Evolutionary conservation across 148 eudicot species (phyloP), one percentile per base, ranked within the genome.

Genomic region (Salicornia ramosissima): DNA sequence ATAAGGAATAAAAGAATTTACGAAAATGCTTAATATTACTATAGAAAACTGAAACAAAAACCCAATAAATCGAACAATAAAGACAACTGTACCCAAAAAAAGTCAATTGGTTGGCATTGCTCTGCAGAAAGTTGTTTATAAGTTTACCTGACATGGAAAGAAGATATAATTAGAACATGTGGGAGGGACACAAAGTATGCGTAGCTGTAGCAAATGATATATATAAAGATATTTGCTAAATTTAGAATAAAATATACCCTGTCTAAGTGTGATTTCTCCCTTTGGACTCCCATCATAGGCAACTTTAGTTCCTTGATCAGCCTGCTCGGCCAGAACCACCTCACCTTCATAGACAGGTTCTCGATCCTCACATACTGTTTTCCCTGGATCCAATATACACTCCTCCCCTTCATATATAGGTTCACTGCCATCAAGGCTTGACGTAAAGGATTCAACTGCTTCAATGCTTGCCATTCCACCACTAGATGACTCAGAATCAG

Each of bases 381-480:
- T 59, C 55, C 65, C 76, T 55, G 88, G 78, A 71, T 88, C 96
- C 75, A 81, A 64, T 78, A 93, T 88, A 82, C 90, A 75, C 71
- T 93, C 98, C 78, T 93, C 98, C 46, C 98, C 98, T 87, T 88
- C 96, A 72, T 90, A 90, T 21, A 93, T 77, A 62, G 98, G 98
- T 71, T 93, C 96, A 77, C 83, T 77, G 34, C 75, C 84, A 77
- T 82, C 86, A 72, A 77, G 74, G 74, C 79, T 81, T 2, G 89
- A 70, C 45, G 80, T 67, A 74, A 80, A 76, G 61, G 83, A 71
- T 74, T 89, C 87, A 64, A 79, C 79, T 46, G 80, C 78, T 76
- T 81, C 87, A 65, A 43, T 58, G 31, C 70, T 62, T 65, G 77
- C 77, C 29, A 66, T 78, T 75, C 71, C 71, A 39, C 64, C 80